Percentiles rank a stretch among this genome's conserved stretches.
phyloP scores from a whole-genome alignment of 2,329 filamentous ascomycete species.

The Bipolaris cookei region DNA sequence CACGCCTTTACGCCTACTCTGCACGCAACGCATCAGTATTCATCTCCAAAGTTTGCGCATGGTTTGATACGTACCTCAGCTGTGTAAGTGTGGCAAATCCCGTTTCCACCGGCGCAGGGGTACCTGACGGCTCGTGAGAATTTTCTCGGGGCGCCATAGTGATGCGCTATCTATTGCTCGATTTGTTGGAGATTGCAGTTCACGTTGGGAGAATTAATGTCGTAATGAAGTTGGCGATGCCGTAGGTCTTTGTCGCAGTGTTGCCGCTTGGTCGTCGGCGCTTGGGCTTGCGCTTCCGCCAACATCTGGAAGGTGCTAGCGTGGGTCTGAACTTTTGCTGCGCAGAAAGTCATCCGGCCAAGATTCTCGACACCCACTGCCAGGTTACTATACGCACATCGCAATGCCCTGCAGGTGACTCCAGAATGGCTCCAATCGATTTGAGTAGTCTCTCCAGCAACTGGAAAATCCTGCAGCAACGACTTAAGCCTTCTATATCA shows the following conservation, averaged over 20 bases:
- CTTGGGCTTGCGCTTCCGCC: slow-evolving; percentile 13
- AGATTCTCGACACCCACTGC: slow-evolving; percentile 21
- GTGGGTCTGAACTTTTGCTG: slow-evolving; percentile 33
- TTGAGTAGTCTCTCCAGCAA: slow-evolving; percentile 60
- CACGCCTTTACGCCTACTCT: slow-evolving; percentile 72
- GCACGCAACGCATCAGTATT: slow-evolving; percentile 38
- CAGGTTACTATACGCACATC: slow-evolving; percentile 22
- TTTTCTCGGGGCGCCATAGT: slow-evolving; percentile 63
- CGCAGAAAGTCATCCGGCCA: slow-evolving; percentile 23
- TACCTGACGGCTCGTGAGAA: slow-evolving; percentile 60
- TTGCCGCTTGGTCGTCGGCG: slow-evolving; percentile 27
- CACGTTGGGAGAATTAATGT: slow-evolving; percentile 39
- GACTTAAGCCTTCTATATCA: slow-evolving; percentile 50
- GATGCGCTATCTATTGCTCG: slow-evolving; percentile 12
- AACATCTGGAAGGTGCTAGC: slow-evolving; percentile 24
- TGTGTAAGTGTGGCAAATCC: slow-evolving; percentile 85
- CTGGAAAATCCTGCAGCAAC: slow-evolving; percentile 78
- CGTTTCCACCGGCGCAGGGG: slow-evolving; percentile 70
- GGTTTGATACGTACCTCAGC: slow-evolving; percentile 66
- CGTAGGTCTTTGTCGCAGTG: slow-evolving; percentile 34
- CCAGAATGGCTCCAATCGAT: slow-evolving; percentile 50
- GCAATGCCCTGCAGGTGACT: slow-evolving; percentile 40
- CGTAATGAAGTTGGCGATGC: slow-evolving; percentile 36
- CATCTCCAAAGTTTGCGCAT: slow-evolving; percentile 35
- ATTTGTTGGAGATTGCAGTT: slow-evolving; percentile 27